Conservation (phyloP, 805 yeast species). For the Danielozyma ontarioensis region DNA sequence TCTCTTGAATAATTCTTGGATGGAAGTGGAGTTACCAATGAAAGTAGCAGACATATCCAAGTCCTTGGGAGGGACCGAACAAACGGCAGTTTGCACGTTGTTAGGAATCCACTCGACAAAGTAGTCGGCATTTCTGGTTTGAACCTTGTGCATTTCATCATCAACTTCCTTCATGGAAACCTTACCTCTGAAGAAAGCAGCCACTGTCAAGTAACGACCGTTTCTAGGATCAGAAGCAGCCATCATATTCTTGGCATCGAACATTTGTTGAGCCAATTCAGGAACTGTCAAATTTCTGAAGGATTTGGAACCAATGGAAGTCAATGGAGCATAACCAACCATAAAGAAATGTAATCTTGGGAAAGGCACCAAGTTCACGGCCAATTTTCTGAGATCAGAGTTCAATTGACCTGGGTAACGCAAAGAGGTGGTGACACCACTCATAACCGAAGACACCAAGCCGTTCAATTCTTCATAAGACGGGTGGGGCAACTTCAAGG, state of each 20-base stretch:
- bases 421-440: constrained; percentile 90
- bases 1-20: constrained; percentile 86
- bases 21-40: constrained; percentile 88
- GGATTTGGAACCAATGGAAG: constrained; percentile 72
- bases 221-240: constrained; percentile 89
- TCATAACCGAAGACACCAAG: constrained; percentile 86
- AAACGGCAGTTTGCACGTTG: constrained; percentile 90
- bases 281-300: constrained; percentile 84
- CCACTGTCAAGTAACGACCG: constrained; percentile 89
- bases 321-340: constrained; percentile 92
- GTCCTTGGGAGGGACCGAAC: constrained; percentile 84
- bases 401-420: constrained; percentile 95
- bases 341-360: constrained; percentile 93
- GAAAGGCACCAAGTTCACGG: constrained; percentile 92
- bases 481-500: constrained; percentile 78
- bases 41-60: constrained; percentile 89
- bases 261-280: constrained; percentile 90
- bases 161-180: constrained; percentile 91
- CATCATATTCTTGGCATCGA: constrained; percentile 91
- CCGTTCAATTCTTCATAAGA: constrained; percentile 73
- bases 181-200: constrained; percentile 91
- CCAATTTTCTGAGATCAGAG: constrained; percentile 87
- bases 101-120: constrained; percentile 97
- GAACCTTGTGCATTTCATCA: constrained; percentile 84
- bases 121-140: constrained; percentile 72